Percentiles rank a stretch among this genome's conserved stretches.
Evolutionary conservation across 1,139 yeast genomes (phyloP).

Genomic region (Pichia sp.): DNA sequence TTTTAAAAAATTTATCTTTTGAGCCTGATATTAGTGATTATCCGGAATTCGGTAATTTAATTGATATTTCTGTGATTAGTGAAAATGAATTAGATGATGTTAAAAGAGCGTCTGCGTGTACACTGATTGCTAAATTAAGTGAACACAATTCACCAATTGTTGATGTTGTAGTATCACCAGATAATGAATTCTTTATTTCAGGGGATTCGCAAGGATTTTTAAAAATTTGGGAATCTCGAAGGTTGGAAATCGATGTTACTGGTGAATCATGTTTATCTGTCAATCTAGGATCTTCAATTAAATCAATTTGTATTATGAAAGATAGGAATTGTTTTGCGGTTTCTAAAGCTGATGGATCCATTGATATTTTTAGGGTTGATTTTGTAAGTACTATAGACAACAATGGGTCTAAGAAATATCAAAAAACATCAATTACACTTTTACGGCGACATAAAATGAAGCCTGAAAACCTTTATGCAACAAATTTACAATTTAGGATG

Average conservation of each 20-base stretch:
- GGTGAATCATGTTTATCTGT: conserved; percentile 50
- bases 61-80: not conserved
- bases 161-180: conserved; percentile 53
- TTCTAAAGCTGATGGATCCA: conserved; percentile 57
- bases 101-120: not conserved
- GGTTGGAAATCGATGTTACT: conserved; percentile 59
- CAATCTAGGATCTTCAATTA: conserved; percentile 44
- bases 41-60: conserved; percentile 55
- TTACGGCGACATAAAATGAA: conserved; percentile 40
- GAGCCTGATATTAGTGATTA: conserved; percentile 56
- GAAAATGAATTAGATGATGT: not conserved
- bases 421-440: conserved; percentile 29
- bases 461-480: conserved; percentile 35
- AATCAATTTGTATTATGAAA: conserved; percentile 47
- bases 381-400: conserved; percentile 30
- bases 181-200: conserved; percentile 63
- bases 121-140: conserved; percentile 50
- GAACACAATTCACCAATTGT: conserved; percentile 52
- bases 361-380: conserved; percentile 55
- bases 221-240: conserved; percentile 70
- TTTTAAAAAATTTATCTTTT: conserved; percentile 47
- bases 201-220: conserved; percentile 72
- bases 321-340: conserved; percentile 64
- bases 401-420: conserved; percentile 1
- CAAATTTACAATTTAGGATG: conserved; percentile 37